Base-by-base conservation (phyloP, 2,329 filamentous ascomycete species). In the Clarireedia homoeocarpa region DNA sequence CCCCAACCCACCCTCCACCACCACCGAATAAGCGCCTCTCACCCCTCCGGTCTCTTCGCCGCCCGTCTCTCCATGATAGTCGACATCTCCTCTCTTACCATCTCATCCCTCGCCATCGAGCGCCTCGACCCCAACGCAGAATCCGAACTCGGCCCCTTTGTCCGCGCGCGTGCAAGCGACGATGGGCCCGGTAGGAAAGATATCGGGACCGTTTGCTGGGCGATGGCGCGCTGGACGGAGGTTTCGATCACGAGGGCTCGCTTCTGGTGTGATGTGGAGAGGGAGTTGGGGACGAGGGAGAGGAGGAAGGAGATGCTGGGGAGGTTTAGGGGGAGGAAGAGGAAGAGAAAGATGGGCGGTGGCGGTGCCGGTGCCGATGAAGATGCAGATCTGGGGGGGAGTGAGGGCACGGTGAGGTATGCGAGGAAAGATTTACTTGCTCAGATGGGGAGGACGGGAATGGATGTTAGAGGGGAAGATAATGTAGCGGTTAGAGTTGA, bases 151-250 rank as follows among this genome's bases (percentile, higher is more conserved):
- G 75, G 75, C 0, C 70, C 76, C 0, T 84, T 82, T 9, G 57
- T 72, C 1, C 56, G 63, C 46, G 14, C 71, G 59, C 68, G 65
- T 61, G 58, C 71, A 62, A 58, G 65, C 62, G 58, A 67, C 67
- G 71, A 71, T 36, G 74, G 75, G n/a, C 74, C 74, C 0, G 71
- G 81, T 59, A 72, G 74, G 6, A 74, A 75, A 38, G 86, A 89
- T 58, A 69, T 88, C 0, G 77, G 77, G 20, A 75, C 84, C 5
- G 64, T 85, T 0, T 77, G 78, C 4, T 89, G 84, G 83, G 84
- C 83, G 0, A 82, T 89, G 75, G 77, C 78, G 12, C 82, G 86
- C 51, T 89, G 86, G 81, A 77, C 83, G 59, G 80, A 83, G 2
- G 69, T 85, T 1, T 81, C 84, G 0, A 71, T 77, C 7, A 76